phyloP scores from a whole-genome alignment of 139 green algal species.

The Coelastrella sp. region DNA sequence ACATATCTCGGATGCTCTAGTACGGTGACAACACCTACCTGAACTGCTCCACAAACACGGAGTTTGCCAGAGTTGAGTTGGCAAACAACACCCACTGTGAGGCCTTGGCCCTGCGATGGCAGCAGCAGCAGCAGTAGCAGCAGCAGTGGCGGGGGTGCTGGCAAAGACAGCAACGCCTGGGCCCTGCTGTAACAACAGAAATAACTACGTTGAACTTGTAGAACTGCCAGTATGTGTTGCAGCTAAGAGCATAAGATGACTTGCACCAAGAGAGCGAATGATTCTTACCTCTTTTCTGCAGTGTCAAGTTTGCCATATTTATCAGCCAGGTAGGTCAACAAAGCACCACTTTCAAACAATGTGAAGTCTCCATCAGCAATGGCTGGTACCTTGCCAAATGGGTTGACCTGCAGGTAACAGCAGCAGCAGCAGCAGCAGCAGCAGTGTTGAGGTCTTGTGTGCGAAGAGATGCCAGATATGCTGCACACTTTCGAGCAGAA shows the following conservation, averaged over 20 bases:
- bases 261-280: no score
- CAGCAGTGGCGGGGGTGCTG: not conserved
- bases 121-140: slow-evolving; percentile 12
- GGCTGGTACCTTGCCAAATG: slow-evolving; percentile 58
- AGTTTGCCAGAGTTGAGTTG: slow-evolving; percentile 55
- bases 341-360: slow-evolving; percentile 56
- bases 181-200: no score
- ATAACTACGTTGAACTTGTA: no score
- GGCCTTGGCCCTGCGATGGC: slow-evolving; percentile 17
- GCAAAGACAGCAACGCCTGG: no score
- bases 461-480: no score
- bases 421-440: slow-evolving; percentile 3
- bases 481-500: no score
- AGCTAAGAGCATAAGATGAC: no score
- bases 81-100: slow-evolving; percentile 56
- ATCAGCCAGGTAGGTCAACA: slow-evolving; percentile 58
- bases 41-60: slow-evolving; percentile 51
- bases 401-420: slow-evolving; percentile 44
- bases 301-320: slow-evolving; percentile 44
- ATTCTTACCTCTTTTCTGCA: slow-evolving; percentile 1
- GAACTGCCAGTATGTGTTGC: no score
- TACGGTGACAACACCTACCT: slow-evolving; percentile 4
- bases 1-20: no score
- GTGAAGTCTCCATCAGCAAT: slow-evolving; percentile 49
- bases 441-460: not conserved